phyloP scores from a whole-genome alignment of 768 basidiomycete genomes.

The Pleurotus platypus region DNA sequence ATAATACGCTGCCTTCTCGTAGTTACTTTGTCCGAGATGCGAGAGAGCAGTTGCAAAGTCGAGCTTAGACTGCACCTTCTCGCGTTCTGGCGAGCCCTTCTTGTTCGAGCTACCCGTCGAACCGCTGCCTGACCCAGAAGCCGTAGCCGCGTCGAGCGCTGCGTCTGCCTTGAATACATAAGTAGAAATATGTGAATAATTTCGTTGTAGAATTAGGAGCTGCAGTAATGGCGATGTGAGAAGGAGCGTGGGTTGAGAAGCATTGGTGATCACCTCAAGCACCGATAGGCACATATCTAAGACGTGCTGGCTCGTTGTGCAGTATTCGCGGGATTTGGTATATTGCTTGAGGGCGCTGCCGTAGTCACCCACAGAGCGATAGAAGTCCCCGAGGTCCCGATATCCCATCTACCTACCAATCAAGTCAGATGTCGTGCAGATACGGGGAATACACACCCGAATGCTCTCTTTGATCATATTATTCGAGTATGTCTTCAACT shows the following conservation, averaged over 20 bases:
- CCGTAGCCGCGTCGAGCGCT: constrained; percentile 64
- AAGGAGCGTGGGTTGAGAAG: background rate
- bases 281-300: constrained; percentile 88
- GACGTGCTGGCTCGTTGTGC: constrained; percentile 87
- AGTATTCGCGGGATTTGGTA: constrained; percentile 91
- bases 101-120: constrained; percentile 29
- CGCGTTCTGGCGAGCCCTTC: constrained; percentile 54
- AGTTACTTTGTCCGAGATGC: constrained; percentile 65
- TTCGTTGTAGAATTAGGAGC: constrained; percentile 83
- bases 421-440: background rate
- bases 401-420: constrained; percentile 74
- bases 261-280: constrained; percentile 51
- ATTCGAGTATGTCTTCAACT: constrained; percentile 90
- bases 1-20: constrained; percentile 74
- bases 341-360: constrained; percentile 72
- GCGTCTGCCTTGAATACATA: constrained; percentile 97
- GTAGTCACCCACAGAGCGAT: constrained; percentile 71
- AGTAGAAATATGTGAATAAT: constrained; percentile 84
- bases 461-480: constrained; percentile 99
- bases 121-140: constrained; percentile 13
- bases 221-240: constrained; percentile 20
- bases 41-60: constrained; percentile 80
- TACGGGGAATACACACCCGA: constrained; percentile 48
- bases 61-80: constrained; percentile 72
- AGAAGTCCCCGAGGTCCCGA: constrained; percentile 81